These are phyloP conservation scores for Andrographis paniculata DNA, from an alignment of 305 asterid species.

Conservation along the genomic window DNA sequence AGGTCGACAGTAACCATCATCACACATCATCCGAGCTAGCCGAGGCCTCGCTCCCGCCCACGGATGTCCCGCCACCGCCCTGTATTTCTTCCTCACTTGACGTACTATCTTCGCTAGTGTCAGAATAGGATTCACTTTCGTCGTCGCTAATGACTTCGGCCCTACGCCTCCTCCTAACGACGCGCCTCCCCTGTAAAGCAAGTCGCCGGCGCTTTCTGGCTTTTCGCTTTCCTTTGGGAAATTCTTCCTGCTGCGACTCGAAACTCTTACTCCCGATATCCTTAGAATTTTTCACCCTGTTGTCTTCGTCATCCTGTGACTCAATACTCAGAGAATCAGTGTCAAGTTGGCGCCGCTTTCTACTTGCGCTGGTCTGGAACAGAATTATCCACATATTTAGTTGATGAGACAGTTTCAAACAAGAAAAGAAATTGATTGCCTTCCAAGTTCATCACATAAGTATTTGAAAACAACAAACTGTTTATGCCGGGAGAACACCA, in stretches of 20 bases:
- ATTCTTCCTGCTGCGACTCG: slow-evolving; percentile 69
- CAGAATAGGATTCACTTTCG: slow-evolving; percentile 55
- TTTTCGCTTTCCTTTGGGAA: slow-evolving; percentile 83
- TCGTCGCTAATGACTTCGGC: slow-evolving; percentile 65
- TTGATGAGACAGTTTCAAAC: slow-evolving; percentile 4
- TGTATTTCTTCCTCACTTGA: slow-evolving; percentile 72
- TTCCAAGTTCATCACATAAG: no score
- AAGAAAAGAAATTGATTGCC: background rate
- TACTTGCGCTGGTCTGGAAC: slow-evolving; percentile 62
- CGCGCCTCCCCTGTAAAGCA: slow-evolving; percentile 57
- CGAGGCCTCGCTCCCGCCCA: slow-evolving; percentile 52
- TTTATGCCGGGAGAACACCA: no score
- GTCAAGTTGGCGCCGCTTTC: slow-evolving; percentile 71
- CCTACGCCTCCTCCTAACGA: slow-evolving; percentile 52
- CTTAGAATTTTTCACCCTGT: slow-evolving; percentile 28
- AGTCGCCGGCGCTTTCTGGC: slow-evolving; percentile 75
- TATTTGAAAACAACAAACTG: no score
- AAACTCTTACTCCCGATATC: slow-evolving; percentile 46
- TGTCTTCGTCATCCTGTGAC: slow-evolving; percentile 61
- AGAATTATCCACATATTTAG: slow-evolving; percentile 13
- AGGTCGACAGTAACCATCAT: slow-evolving; percentile 11
- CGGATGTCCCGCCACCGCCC: slow-evolving; percentile 40
- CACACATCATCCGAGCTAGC: slow-evolving; percentile 53
- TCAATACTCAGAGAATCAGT: slow-evolving; percentile 47
- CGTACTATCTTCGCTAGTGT: slow-evolving; percentile 52